Percentiles rank a stretch among this genome's conserved stretches.
Evolutionary conservation across 805 yeast genomes (phyloP).

Genomic region (Saccharomycopsis sp.): DNA sequence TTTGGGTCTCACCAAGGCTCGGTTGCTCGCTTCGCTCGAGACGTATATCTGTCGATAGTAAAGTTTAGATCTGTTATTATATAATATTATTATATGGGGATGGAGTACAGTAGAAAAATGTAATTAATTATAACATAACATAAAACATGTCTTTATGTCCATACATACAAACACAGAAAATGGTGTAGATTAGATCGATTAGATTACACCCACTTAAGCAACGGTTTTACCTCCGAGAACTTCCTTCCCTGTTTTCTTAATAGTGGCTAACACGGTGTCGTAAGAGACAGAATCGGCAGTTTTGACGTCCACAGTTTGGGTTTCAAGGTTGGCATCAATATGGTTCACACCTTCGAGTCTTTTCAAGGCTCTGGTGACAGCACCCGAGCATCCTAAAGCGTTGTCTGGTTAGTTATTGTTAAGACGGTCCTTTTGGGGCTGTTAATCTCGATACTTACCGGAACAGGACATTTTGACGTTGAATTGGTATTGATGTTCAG

Average conservation of each 20-base stretch:
- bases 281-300: slow-evolving; percentile 51
- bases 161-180: no score
- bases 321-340: slow-evolving; percentile 67
- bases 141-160: no score
- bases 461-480: slow-evolving; percentile 82
- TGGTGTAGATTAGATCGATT: no score
- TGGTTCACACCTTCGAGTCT: slow-evolving; percentile 68
- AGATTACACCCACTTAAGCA: no score
- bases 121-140: no score
- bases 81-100: no score
- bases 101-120: no score
- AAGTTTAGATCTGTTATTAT: no score
- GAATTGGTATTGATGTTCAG: slow-evolving; percentile 58
- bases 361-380: slow-evolving; percentile 70
- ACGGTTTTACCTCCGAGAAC: slow-evolving; percentile 59
- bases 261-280: slow-evolving; percentile 73
- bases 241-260: slow-evolving; percentile 86
- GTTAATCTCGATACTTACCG: slow-evolving; percentile 31
- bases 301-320: slow-evolving; percentile 75
- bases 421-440: not conserved
- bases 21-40: no score
- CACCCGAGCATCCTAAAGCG: slow-evolving; percentile 78
- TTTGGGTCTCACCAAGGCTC: no score
- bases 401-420: not conserved
- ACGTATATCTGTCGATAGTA: no score